These are phyloP conservation scores for Apiospora hydei DNA, from an alignment of 2,329 filamentous ascomycete genomes.

Conservation along the genomic window DNA sequence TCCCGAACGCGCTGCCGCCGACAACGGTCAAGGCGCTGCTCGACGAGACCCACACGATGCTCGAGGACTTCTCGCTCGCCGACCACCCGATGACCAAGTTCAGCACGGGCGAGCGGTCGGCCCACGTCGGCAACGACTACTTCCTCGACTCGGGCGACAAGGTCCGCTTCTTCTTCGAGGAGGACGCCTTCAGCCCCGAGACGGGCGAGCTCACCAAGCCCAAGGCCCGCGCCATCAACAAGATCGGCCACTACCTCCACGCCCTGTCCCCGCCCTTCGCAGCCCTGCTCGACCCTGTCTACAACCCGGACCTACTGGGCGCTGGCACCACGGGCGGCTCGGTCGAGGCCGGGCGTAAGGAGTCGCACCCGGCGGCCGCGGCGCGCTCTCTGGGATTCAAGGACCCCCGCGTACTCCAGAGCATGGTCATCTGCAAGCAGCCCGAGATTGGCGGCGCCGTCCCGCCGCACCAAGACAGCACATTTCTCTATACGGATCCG, in stretches of 20 bases:
- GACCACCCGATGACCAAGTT: slow-evolving; percentile 94
- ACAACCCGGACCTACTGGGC: slow-evolving; percentile 50
- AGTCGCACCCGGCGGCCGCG: slow-evolving; percentile 62
- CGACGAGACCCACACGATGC: slow-evolving; percentile 75
- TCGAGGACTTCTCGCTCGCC: slow-evolving; percentile 77
- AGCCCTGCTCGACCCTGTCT: slow-evolving; percentile 54
- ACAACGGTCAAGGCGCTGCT: slow-evolving; percentile 74
- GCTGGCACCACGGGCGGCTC: slow-evolving; percentile 54
- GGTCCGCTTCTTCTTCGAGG: slow-evolving; percentile 96
- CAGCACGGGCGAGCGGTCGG: slow-evolving; percentile 77
- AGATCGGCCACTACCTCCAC: slow-evolving; percentile 83
- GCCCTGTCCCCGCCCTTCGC: slow-evolving; percentile 72
- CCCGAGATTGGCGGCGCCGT: slow-evolving; percentile 94
- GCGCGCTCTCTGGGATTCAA: slow-evolving; percentile 75
- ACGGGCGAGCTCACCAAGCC: slow-evolving; percentile 74
- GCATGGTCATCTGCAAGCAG: slow-evolving; percentile 99
- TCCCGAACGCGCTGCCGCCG: slow-evolving; percentile 76
- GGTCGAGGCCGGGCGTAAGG: slow-evolving; percentile 41
- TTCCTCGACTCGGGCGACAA: slow-evolving; percentile 92
- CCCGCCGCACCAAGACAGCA: slow-evolving; percentile 89
- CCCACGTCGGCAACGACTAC: slow-evolving; percentile 93
- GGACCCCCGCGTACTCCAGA: slow-evolving; percentile 83
- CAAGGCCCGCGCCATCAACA: slow-evolving; percentile 87
- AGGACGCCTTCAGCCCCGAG: slow-evolving; percentile 78
- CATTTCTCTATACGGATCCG: slow-evolving; percentile 89